Conservation (phyloP, 2,329 filamentous ascomycete species). For the Blumeria hordei region DNA sequence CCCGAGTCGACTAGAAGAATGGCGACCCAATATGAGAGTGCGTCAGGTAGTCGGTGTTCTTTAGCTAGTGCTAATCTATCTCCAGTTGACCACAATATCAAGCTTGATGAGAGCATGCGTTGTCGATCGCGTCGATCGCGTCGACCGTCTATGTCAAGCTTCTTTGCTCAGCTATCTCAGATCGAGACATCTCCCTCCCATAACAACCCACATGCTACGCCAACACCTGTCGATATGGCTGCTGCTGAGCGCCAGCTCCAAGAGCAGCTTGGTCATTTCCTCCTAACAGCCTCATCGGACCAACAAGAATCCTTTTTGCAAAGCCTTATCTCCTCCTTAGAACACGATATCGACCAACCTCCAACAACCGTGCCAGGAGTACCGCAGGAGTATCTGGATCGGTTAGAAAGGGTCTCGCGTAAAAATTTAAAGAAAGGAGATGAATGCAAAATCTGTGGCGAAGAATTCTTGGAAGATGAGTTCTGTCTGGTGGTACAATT, state of each 20-base stretch:
- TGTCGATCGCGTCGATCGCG: conserved; percentile 20
- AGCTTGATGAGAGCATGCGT: conserved; percentile 16
- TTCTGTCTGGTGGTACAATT: conserved; percentile 40
- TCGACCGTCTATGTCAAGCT: conserved; percentile 39
- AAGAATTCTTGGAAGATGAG: conserved; percentile 33
- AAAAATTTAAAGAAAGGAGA: conserved; percentile 23
- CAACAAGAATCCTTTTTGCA: conserved; percentile 23
- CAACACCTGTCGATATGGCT: conserved; percentile 33
- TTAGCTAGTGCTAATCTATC: too few relatives aligned
- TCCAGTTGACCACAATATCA: conserved; percentile 40
- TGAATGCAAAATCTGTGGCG: conserved; percentile 39
- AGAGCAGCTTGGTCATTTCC: conserved; percentile 29
- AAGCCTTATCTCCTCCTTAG: conserved; percentile 23
- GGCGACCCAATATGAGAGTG: too few relatives aligned
- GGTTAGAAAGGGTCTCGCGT: conserved; percentile 30
- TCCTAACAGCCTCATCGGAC: conserved; percentile 16
- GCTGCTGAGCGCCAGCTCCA: conserved; percentile 33
- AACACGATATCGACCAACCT: conserved; percentile 26
- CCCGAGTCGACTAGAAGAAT: too few relatives aligned
- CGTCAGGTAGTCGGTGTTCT: too few relatives aligned
- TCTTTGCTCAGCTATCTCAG: conserved; percentile 28
- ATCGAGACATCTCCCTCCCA: conserved; percentile 15
- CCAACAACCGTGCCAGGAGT: conserved; percentile 29
- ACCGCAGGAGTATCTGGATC: conserved; percentile 32
- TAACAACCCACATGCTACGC: conserved; percentile 31